Evolutionary conservation across 805 yeast species (phyloP).

Genomic region (Candida lessepsii): DNA sequence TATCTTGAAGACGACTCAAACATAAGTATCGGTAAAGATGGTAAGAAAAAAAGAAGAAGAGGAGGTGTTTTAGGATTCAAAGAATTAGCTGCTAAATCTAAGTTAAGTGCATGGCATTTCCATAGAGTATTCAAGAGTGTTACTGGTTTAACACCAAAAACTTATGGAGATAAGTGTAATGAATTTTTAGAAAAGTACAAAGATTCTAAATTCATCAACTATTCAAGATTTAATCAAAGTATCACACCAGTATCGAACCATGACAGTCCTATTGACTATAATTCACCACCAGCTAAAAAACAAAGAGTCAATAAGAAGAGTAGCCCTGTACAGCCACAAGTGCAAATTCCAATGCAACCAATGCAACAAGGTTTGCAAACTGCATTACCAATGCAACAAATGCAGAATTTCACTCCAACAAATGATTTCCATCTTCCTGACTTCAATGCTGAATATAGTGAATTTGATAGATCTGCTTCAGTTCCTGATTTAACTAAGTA

Average conservation of each 20-base stretch:
- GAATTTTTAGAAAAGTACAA: constrained; percentile 46
- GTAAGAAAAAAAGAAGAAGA: constrained; percentile 52
- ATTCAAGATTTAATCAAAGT: constrained; percentile 13
- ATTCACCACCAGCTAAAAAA: constrained; percentile 8
- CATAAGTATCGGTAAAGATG: constrained; percentile 13
- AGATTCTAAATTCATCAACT: constrained; percentile 19
- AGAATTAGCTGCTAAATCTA: constrained; percentile 81
- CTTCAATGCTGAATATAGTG: constrained; percentile 1
- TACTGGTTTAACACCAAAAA: constrained; percentile 84
- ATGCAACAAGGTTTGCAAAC: constrained; percentile 1
- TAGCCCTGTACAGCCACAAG: background rate
- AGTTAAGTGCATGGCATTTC: constrained; percentile 88
- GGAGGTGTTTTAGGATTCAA: constrained; percentile 83
- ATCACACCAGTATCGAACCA: constrained; percentile 12
- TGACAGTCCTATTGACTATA: constrained; percentile 7
- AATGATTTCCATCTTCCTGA: constrained; percentile 4
- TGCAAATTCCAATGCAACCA: background rate
- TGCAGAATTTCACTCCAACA: constrained; percentile 5
- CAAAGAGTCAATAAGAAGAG: background rate
- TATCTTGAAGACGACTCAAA: constrained; percentile 19
- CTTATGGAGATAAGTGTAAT: constrained; percentile 83
- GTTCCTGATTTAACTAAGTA: constrained; percentile 9
- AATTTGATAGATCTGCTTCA: constrained; percentile 8
- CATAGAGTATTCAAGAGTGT: constrained; percentile 86
- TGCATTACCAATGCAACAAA: background rate